phyloP scores from a whole-genome alignment of 305 asterid genomes.

The Caryopteris hybrid region DNA sequence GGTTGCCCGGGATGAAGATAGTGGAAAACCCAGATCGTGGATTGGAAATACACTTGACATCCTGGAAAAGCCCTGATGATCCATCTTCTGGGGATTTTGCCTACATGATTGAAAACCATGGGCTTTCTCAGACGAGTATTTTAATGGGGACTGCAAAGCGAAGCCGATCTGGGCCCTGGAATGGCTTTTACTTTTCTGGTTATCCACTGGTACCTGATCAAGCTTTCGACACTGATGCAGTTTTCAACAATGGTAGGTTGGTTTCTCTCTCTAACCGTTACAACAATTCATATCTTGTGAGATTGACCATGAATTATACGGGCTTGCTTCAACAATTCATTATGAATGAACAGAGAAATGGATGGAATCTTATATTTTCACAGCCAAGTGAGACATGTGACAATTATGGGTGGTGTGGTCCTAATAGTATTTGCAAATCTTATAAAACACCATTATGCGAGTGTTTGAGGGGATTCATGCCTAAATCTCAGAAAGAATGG shows the following conservation, averaged over 20 bases:
- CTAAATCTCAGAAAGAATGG: not conserved
- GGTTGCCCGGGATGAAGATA: constrained; percentile 12
- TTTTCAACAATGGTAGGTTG: not conserved
- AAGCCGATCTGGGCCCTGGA: not conserved
- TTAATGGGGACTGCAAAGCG: not conserved
- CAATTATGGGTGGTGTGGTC: constrained; percentile 5
- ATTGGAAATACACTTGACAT: not conserved
- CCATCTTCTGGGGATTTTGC: not conserved
- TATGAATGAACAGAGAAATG: constrained; percentile 3
- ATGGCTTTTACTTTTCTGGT: not conserved
- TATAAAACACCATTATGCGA: constrained; percentile 3
- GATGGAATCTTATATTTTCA: not conserved
- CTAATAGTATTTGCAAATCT: not conserved
- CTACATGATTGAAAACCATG: not conserved
- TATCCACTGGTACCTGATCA: not conserved
- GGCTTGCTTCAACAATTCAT: constrained; percentile 11
- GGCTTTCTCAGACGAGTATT: not conserved
- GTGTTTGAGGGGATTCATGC: constrained; percentile 15
- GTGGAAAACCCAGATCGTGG: not conserved
- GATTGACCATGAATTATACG: constrained; percentile 6
- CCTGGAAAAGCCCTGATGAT: not conserved
- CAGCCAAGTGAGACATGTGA: not conserved
- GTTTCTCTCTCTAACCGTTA: not conserved
- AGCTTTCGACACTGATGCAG: not conserved
- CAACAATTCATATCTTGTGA: not conserved